Evolutionary conservation across 2,329 filamentous ascomycete species (phyloP).

Genomic region (Penicillium griseofulvum): DNA sequence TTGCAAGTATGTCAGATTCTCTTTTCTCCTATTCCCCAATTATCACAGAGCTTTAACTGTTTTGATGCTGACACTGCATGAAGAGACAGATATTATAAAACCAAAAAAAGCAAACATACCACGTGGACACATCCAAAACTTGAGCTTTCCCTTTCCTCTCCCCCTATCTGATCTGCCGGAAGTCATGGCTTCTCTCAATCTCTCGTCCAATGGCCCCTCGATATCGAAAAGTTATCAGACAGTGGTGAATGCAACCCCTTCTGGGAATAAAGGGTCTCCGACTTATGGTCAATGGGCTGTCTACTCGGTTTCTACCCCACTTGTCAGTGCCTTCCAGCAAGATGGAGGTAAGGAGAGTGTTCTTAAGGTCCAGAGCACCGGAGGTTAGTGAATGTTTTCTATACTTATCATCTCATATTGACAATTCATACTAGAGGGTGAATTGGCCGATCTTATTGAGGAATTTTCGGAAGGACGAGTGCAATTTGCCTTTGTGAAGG

Average conservation of each 20-base stretch:
- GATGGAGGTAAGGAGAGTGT: slow-evolving; percentile 89
- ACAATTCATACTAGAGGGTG: slow-evolving; percentile 65
- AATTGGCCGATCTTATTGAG: slow-evolving; percentile 83
- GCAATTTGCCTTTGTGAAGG: slow-evolving; percentile 94
- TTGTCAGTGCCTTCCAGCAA: slow-evolving; percentile 86
- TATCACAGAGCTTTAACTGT: not conserved
- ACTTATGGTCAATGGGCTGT: slow-evolving; percentile 92
- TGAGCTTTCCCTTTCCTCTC: slow-evolving; percentile 1
- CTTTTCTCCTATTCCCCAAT: not conserved
- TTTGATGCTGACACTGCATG: not conserved
- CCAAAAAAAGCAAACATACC: not conserved
- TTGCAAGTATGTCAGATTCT: not conserved
- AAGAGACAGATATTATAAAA: not conserved
- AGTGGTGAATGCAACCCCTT: slow-evolving; percentile 61
- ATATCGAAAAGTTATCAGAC: slow-evolving; percentile 75
- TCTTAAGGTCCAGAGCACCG: slow-evolving; percentile 88
- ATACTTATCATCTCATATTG: not conserved
- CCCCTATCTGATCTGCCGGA: slow-evolving; percentile 6
- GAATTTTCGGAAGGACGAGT: slow-evolving; percentile 96
- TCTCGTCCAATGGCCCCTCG: slow-evolving; percentile 74
- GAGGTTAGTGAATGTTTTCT: slow-evolving; percentile 57
- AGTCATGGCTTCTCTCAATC: slow-evolving; percentile 73
- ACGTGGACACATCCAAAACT: not conserved
- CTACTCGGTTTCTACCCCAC: slow-evolving; percentile 86
- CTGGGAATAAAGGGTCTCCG: slow-evolving; percentile 63